Conservation (phyloP, 2,329 filamentous ascomycete species). For the Curvularia eragrostidis region DNA sequence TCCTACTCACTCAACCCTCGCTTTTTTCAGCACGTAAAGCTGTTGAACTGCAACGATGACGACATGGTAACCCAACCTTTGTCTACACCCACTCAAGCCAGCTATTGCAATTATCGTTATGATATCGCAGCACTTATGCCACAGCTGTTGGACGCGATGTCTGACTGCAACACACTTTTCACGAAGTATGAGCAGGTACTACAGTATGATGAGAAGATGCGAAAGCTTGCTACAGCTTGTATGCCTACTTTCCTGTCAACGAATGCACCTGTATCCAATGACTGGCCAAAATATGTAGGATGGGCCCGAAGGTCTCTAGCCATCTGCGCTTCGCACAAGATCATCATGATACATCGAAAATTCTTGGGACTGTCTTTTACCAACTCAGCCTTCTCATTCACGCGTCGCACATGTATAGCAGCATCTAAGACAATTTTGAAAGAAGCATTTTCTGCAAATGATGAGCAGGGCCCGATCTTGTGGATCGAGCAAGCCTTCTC, state of each 20-base stretch:
- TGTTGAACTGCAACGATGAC: slow-evolving; percentile 47
- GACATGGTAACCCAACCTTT: slow-evolving; percentile 19
- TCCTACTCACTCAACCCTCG: slow-evolving; percentile 46
- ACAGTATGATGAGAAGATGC: slow-evolving; percentile 48
- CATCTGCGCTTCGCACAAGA: slow-evolving; percentile 50
- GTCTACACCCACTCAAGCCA: slow-evolving; percentile 40
- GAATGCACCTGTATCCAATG: slow-evolving; percentile 37
- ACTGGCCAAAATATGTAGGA: slow-evolving; percentile 48
- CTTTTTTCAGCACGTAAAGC: slow-evolving; percentile 37
- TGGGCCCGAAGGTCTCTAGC: slow-evolving; percentile 50
- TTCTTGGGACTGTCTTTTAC: slow-evolving; percentile 50
- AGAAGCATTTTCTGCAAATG: slow-evolving; percentile 42
- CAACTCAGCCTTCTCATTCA: slow-evolving; percentile 49
- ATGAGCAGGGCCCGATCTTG: slow-evolving; percentile 45
- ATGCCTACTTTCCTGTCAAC: slow-evolving; percentile 44
- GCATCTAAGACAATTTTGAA: slow-evolving; percentile 51
- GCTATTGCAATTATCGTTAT: slow-evolving; percentile 47
- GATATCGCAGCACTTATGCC: slow-evolving; percentile 51
- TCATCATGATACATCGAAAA: slow-evolving; percentile 54
- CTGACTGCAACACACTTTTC: slow-evolving; percentile 46
- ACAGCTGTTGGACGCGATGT: slow-evolving; percentile 46
- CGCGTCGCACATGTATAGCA: slow-evolving; percentile 50
- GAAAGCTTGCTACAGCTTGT: slow-evolving; percentile 44
- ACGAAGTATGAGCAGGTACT: slow-evolving; percentile 53
- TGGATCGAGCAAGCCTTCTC: slow-evolving; percentile 54